Evolutionary conservation across 257 asterid genomes (phyloP), one percentile per base, ranked within the genome.

Genomic region (Verbascum thapsus): DNA sequence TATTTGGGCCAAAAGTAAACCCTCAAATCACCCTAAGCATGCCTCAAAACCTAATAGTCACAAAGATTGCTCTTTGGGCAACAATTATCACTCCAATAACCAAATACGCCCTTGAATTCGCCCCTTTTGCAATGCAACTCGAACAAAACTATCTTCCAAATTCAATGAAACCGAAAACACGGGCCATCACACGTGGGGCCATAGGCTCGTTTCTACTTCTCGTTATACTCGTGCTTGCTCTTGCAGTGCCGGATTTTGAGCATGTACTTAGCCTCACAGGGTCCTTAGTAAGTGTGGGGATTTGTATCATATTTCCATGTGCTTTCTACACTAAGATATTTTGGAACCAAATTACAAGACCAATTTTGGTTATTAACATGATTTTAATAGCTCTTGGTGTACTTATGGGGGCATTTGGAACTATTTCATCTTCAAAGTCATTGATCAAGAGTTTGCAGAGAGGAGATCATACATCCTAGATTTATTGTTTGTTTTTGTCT

Each of bases 11-110:
- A 2, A 71, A 80, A 69, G 91, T 85, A 32, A 72, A 62, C 56
- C 73, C 96, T n/a, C 91, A 85, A 53, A 77, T 85, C 45, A 88
- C 94, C 10, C 78, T 88, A 51, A 83, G 88, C 82, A 79, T 85
- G 89, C 91, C 95, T 10, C 72, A 17, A 10, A 63, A 71, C 10
- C 74, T 49, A 8, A 42, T 78, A 2, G 35, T 75, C 51, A 79
- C 96, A 0, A 85, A 88, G 72, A 69, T 88, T 22, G 96, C 95
- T 19, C 77, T 85, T 1, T 85, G 95, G 95, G 88, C 95, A 32
- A 81, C 90, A 0, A 78, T 83, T 6, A 70, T 83, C 17, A 81
- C 88, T 4, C 95, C 95, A 11, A 76, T 88, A 88, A 88, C 96
- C 5, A 85, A 85, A 76, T 85, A 85, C 54, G 95, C 90, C 5